Evolutionary conservation across 1,284 basidiomycete species (phyloP).

Genomic region (Pseudozyma thailandica): DNA sequence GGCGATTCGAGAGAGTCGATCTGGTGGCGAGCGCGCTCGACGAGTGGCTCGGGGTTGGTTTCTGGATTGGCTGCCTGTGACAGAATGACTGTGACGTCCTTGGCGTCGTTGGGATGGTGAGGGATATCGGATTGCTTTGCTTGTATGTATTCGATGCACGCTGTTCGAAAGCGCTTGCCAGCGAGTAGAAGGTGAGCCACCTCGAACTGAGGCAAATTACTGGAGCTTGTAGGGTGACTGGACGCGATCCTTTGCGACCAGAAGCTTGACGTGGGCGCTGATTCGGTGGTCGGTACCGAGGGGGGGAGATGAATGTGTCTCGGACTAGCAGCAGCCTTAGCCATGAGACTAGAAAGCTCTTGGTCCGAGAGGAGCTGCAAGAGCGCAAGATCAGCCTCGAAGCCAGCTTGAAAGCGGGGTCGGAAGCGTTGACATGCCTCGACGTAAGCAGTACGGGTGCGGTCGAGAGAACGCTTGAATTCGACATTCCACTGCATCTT

Average conservation of each 20-base stretch:
- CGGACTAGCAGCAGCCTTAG: slow-evolving; percentile 8
- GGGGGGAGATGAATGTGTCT: slow-evolving; percentile 12
- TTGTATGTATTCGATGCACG: slow-evolving; percentile 18
- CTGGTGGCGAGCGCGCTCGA: slow-evolving; percentile 7
- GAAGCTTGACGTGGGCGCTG: not conserved
- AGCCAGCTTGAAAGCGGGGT: slow-evolving; percentile 10
- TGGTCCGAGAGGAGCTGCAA: slow-evolving; percentile 2
- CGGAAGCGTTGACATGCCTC: slow-evolving; percentile 31
- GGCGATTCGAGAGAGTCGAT: not conserved
- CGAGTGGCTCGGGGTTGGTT: slow-evolving; percentile 19
- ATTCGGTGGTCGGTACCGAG: not conserved
- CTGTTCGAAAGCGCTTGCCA: slow-evolving; percentile 18
- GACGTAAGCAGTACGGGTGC: slow-evolving; percentile 20
- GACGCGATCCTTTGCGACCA: slow-evolving; percentile 7
- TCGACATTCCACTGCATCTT: slow-evolving; percentile 24
- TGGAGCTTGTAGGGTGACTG: not conserved
- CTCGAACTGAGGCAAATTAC: slow-evolving; percentile 14
- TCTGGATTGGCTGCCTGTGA: slow-evolving; percentile 34
- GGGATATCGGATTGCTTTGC: not conserved
- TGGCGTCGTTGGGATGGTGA: slow-evolving; percentile 2
- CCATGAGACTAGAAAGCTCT: slow-evolving; percentile 8
- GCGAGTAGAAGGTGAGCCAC: slow-evolving; percentile 15
- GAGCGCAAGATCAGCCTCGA: slow-evolving; percentile 23
- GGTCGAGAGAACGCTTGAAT: slow-evolving; percentile 23
- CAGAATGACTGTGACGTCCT: slow-evolving; percentile 8